These are phyloP conservation scores for Antitrichia curtipendula DNA, from an alignment of 225 moss, liverwort and hornwort genomes.

Conservation along the genomic window DNA sequence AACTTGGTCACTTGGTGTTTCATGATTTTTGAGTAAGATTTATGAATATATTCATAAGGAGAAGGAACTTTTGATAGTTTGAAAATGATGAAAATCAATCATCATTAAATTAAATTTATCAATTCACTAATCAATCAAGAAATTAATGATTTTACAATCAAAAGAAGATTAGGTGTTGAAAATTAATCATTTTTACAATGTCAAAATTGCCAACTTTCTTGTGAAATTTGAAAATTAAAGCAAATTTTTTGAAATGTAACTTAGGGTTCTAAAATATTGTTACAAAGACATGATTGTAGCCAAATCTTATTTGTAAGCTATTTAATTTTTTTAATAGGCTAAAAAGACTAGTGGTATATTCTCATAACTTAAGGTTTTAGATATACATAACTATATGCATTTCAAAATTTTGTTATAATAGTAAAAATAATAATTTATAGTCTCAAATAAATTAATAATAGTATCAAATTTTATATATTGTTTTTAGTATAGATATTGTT, in stretches of 20 bases:
- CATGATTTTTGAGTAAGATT: background rate
- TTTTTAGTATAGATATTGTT: too few relatives aligned
- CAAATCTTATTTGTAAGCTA: too few relatives aligned
- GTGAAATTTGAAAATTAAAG: background rate
- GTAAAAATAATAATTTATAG: background rate
- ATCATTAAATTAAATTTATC: background rate
- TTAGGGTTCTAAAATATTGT: rapidly evolving
- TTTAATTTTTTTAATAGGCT: rapidly evolving
- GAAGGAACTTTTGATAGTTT: background rate
- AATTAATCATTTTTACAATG: rapidly evolving
- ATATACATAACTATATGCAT: background rate
- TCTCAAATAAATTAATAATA: background rate
- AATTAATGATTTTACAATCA: background rate
- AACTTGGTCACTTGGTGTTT: background rate
- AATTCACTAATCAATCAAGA: background rate
- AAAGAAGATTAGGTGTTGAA: background rate
- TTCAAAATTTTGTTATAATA: background rate
- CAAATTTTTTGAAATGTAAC: rapidly evolving
- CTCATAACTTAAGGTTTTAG: background rate
- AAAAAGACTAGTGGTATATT: background rate
- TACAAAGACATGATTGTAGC: background rate
- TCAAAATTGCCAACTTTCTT: background rate
- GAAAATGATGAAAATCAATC: background rate
- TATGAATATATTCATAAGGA: background rate
- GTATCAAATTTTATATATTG: background rate